A percentile compares a stretch with the other conserved stretches of the same genome.
These are phyloP conservation scores for Daedaleopsis nitida DNA, from an alignment of 768 basidiomycete species.

Conservation along the genomic window DNA sequence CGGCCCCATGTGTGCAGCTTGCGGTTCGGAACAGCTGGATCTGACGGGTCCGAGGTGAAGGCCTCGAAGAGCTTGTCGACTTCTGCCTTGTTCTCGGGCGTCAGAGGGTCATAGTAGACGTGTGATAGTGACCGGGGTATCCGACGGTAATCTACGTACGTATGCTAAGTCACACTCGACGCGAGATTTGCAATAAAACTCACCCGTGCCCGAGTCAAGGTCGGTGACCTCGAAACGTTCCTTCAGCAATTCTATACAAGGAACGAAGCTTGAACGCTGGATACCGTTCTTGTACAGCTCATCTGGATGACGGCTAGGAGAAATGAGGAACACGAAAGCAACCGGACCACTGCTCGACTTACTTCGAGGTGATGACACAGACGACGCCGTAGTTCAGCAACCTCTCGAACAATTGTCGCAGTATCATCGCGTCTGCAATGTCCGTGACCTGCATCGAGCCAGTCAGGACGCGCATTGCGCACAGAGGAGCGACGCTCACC, in stretches of 20 bases:
- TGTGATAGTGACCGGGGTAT: slow-evolving; percentile 91
- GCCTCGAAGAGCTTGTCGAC: slow-evolving; percentile 84
- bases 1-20: slow-evolving; percentile 89
- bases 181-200: slow-evolving; percentile 18
- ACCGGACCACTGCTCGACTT: slow-evolving; percentile 32
- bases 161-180: background rate
- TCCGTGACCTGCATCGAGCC: slow-evolving; percentile 73
- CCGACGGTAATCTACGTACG: slow-evolving; percentile 83
- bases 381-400: slow-evolving; percentile 88
- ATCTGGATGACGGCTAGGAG: slow-evolving; percentile 87
- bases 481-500: slow-evolving; percentile 23
- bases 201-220: slow-evolving; percentile 93
- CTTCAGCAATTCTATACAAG: slow-evolving; percentile 93
- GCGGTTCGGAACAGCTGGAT: slow-evolving; percentile 61
- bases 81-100: slow-evolving; percentile 63
- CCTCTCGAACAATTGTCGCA: slow-evolving; percentile 85
- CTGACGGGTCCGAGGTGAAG: slow-evolving; percentile 56
- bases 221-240: slow-evolving; percentile 84
- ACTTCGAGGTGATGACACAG: slow-evolving; percentile 98
- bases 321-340: background rate
- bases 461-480: slow-evolving; percentile 11
- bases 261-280: slow-evolving; percentile 91
- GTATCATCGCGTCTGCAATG: slow-evolving; percentile 98
- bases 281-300: slow-evolving; percentile 99
- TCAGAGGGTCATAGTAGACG: slow-evolving; percentile 88